Base-by-base conservation (phyloP, 495 filamentous ascomycete genomes). In the Xylaria bambusicola region DNA sequence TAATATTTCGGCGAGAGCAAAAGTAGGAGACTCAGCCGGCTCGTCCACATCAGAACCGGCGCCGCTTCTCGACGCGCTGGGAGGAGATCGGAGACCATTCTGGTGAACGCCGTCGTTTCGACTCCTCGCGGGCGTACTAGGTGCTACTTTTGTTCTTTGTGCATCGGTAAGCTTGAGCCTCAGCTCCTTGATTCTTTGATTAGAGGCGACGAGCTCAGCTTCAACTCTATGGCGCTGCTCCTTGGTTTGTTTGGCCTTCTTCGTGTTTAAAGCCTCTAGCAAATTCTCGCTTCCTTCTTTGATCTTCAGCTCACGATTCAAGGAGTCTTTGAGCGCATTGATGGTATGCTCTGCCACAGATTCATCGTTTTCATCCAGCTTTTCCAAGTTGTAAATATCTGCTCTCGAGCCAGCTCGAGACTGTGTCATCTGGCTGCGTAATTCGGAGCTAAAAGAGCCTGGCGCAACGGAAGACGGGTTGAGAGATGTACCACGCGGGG, bases 201-300 rank as follows among this genome's bases (percentile, higher is more conserved):
- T 98, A n/a, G 92, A 93, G 23, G 89, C 85, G 71, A 86, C 93
- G 55, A 98, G 81, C 76, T 98, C 93, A 52, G 87, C 87, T 74
- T 98, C 95, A 7, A 97, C 93, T 66, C 85, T 81, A 52, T 85
- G 78, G 53, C 92, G 84, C 71, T 97, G 95, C 48, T 97, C 92
- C 66, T 92, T 96, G 20, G 90, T 89, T 68, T 98, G 92, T 71
- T 98, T 98, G 12, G 89, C 86, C 68, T 94, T 97, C 73, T 98
- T 98, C n/a, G 86, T 78, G 66, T 95, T 89, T 58, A 98, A 71
- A 17, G 93, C 94, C 76, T 97, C 94, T 51, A 98, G 75, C 82
- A 98, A 85, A 70, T 98, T 98, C 80, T 98, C 94, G 52, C 93
- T 96, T 23, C 94, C 94, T 58, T 91, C 87, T 74, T 96, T 97